Evolutionary conservation across 2,329 filamentous ascomycete species (phyloP).

Genomic region (Fusarium nodosum): DNA sequence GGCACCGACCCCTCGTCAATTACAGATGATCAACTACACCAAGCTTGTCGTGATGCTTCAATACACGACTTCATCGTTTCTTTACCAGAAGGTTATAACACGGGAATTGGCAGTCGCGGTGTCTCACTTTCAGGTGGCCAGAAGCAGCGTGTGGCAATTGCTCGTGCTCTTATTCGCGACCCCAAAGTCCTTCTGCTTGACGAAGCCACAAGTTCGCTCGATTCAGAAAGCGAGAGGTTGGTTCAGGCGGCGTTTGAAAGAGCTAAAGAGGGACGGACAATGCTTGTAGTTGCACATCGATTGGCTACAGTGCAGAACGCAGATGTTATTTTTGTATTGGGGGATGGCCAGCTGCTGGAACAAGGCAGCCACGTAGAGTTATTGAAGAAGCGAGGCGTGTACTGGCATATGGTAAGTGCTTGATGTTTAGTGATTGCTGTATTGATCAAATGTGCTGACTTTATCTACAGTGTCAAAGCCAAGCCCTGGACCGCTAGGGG

Average conservation of each 20-base stretch:
- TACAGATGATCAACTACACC: slow-evolving; percentile 65
- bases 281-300: slow-evolving; percentile 82
- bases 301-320: slow-evolving; percentile 83
- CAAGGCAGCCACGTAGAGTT: slow-evolving; percentile 67
- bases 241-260: slow-evolving; percentile 77
- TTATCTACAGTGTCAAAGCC: slow-evolving; percentile 67
- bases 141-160: slow-evolving; percentile 78
- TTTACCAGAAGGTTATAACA: slow-evolving; percentile 76
- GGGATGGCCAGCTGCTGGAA: slow-evolving; percentile 70
- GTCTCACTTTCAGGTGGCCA: slow-evolving; percentile 78
- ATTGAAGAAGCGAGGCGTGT: slow-evolving; percentile 65
- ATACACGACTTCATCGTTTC: slow-evolving; percentile 79
- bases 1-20: slow-evolving; percentile 70
- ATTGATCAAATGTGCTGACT: slow-evolving; percentile 40
- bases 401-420: slow-evolving; percentile 69
- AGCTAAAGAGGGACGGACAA: slow-evolving; percentile 71
- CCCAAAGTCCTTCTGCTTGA: slow-evolving; percentile 77
- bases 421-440: not conserved
- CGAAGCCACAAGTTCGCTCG: slow-evolving; percentile 79
- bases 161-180: slow-evolving; percentile 75
- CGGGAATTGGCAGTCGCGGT: slow-evolving; percentile 75
- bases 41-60: slow-evolving; percentile 71
- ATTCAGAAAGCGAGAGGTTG: slow-evolving; percentile 72
- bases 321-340: slow-evolving; percentile 84
- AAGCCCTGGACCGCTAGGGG: slow-evolving; percentile 66